Evolutionary conservation across 306 rosid species (phyloP).

Genomic region (Chamaecrista fasciculata): DNA sequence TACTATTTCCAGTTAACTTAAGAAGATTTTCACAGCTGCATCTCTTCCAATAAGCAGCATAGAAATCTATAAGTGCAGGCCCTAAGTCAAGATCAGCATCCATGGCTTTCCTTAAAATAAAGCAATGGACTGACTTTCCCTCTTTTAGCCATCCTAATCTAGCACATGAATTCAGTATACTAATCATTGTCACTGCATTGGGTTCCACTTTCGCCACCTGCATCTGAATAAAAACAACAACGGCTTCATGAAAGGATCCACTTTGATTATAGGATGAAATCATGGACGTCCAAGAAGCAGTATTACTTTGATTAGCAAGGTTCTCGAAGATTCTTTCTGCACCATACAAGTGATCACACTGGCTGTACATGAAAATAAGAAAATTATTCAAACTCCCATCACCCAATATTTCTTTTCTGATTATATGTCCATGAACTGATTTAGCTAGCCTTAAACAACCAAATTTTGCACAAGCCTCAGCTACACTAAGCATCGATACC

Average conservation of each 20-base stretch:
- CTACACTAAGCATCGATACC: constrained; percentile 55
- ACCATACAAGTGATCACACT: constrained; percentile 53
- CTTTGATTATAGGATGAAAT: constrained; percentile 65
- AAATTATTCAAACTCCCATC: constrained; percentile 50
- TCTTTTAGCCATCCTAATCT: constrained; percentile 61
- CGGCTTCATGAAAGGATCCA: constrained; percentile 47
- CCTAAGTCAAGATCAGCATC: constrained; percentile 56
- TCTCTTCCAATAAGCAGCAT: constrained; percentile 52
- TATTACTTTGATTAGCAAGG: constrained; percentile 28
- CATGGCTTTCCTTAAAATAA: constrained; percentile 54
- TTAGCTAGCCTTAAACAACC: constrained; percentile 49
- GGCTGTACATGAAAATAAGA: constrained; percentile 67
- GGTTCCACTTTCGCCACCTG: constrained; percentile 50
- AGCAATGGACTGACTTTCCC: constrained; percentile 76
- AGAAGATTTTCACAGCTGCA: constrained; percentile 53
- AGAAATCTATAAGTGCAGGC: constrained; percentile 67
- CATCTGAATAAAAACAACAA: constrained; percentile 50
- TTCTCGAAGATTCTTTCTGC: constrained; percentile 45
- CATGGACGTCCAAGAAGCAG: constrained; percentile 77
- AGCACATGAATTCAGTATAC: constrained; percentile 58
- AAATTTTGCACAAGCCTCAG: constrained; percentile 75
- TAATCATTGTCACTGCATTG: constrained; percentile 63
- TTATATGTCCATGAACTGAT: constrained; percentile 65
- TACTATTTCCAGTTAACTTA: constrained; percentile 38
- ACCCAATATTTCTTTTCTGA: constrained; percentile 45